Evolutionary conservation across 2,329 filamentous ascomycete species (phyloP).

Genomic region (Orbilia javanica): DNA sequence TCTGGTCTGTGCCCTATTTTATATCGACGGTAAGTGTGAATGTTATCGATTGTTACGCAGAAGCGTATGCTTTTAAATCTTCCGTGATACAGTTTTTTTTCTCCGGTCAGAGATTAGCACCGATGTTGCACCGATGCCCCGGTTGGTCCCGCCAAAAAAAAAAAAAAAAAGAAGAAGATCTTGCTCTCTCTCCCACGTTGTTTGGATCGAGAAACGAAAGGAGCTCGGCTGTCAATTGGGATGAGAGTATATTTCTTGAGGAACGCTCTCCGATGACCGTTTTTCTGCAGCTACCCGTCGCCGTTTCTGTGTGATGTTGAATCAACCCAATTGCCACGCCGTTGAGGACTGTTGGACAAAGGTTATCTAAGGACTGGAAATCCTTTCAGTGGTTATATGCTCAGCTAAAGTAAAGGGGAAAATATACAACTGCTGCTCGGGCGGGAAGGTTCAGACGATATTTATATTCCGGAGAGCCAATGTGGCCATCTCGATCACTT

Average conservation of each 20-base stretch:
- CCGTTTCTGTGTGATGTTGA: conserved; percentile 52
- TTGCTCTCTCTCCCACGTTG: conserved; percentile 17
- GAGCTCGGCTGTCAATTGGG: not conserved
- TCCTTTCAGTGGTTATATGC: conserved; percentile 10
- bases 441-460: conserved; percentile 11
- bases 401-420: not conserved
- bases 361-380: conserved; percentile 21
- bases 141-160: conserved; percentile 20
- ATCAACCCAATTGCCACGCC: conserved; percentile 54
- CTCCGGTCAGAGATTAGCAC: conserved; percentile 11
- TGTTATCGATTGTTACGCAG: conserved; percentile 15
- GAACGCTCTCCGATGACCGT: not conserved
- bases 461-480: conserved; percentile 52
- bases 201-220: conserved; percentile 6
- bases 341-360: conserved; percentile 45
- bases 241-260: not conserved
- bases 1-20: conserved; percentile 12
- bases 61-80: conserved; percentile 14
- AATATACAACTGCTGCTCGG: not conserved
- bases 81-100: conserved; percentile 23
- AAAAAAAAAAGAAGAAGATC: not conserved
- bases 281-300: conserved; percentile 22
- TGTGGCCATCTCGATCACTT: conserved; percentile 51
- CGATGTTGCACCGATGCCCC: conserved; percentile 26
- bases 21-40: conserved; percentile 19